Base-by-base conservation (phyloP, 23 red algal genomes). In the Gracilaria gracilis region DNA sequence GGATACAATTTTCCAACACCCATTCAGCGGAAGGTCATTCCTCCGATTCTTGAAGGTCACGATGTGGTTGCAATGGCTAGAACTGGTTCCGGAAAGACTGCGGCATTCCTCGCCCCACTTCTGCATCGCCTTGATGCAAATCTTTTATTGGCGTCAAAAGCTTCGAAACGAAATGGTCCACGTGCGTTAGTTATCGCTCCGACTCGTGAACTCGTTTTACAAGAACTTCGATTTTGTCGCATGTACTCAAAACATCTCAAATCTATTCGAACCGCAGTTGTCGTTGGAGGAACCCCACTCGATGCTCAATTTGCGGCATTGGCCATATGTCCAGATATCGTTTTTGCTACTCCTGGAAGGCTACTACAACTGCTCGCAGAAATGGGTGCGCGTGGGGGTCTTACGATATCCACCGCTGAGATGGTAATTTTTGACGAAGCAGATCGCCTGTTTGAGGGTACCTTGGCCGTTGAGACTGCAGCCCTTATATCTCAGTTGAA, bases 61-160 rank as follows among this genome's bases (percentile, higher is more conserved):
- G 97, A 99, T 82, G 94, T 96, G 0, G 94, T 99, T 4, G 92
- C 93, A 48, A 99, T 99, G 97, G 97, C 94, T n/a, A 80, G 97
- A 61, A 99, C 97, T 32, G 97, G 97, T 33, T 99, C 97, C 27
- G 97, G 97, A 49, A 99, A 99, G 79, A 99, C 97, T 32, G 94
- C 94, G 12, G 97, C 97, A 23, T 99, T 99, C 67, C 86, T 99
- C 23, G 79, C 76, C 9, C 97, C 97, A 2, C 54, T 96, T 38
- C 85, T 99, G 21, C 84, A 96, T 24, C 86, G 83, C 6, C 51
- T 99, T 27, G 71, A 73, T 35, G 82, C 61, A 5, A 77, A 65
- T 28, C 81, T 64, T 17, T 36, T 78, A 19, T 35, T 67, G 3
- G 77, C 37, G n/a, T 74, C 80, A 24, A 75, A 65, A 44, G 79